Base-by-base conservation (phyloP, 73 alveolate species). In the Durusdinium trenchii region DNA sequence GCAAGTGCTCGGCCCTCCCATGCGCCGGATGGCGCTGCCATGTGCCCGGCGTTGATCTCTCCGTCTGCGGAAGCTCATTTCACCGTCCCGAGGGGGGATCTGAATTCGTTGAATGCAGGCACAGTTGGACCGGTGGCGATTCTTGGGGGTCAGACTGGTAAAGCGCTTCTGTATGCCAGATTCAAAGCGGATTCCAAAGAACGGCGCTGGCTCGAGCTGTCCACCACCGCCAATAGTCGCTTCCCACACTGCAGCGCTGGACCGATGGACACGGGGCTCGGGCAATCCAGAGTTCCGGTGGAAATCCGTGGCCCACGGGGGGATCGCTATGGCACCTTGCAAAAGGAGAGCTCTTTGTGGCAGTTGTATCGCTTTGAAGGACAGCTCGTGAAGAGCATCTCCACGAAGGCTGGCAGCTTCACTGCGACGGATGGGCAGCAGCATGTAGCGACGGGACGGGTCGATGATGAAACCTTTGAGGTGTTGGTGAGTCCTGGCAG, bases 241-340 rank as follows among this genome's bases (percentile, higher is more conserved):
- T 76, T 40, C 43, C 86, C 86, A 5, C 86, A 76, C 40, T 76
- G 86, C 45, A 43, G 60, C 86, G 86, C 86, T 0, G 86, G 86
- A 18, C 86, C 86, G 42, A 43, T 76, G 86, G 86, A 76, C 16
- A 57, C 45, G 86, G 86, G 60, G 42, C n/a, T n/a, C n/a, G n/a
- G n/a, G n/a, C n/a, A n/a, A n/a, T 26, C 50, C 7, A 57, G 45
- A 23, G 61, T 36, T 36, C 14, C 12, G 60, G 86, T 76, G 86
- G 86, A 76, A 38, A 43, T 76, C 86, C 86, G 86, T 1, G 86
- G 86, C 60, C 86, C 86, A 38, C 54, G 60, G 86, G 86, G 60
- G 36, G 86, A 76, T 76, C 86, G 86, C 36, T 76, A 18, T n/a
- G 86, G 60, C 60, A 76, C 86, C 54, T 12, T 76, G 42, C 60